Conservation (phyloP, 2,329 filamentous ascomycete species). For the Aspergillus sp. region DNA sequence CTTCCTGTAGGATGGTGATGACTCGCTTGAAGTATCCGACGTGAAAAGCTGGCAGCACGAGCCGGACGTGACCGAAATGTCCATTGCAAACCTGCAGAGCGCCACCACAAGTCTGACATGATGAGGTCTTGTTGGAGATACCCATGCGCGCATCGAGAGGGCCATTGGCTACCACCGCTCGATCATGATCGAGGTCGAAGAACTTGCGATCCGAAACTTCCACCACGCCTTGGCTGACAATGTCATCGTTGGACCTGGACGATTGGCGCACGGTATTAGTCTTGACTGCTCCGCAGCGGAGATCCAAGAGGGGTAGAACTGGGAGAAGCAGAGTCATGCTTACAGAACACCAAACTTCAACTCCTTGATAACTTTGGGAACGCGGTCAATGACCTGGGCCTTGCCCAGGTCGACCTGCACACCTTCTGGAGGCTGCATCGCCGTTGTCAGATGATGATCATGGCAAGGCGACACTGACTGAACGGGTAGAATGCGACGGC, state of each 20-base stretch:
- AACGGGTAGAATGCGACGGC: slow-evolving; percentile 16
- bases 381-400: slow-evolving; percentile 84
- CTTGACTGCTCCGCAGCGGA: slow-evolving; percentile 10
- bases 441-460: slow-evolving; percentile 40
- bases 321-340: slow-evolving; percentile 32
- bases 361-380: slow-evolving; percentile 88
- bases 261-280: slow-evolving; percentile 3
- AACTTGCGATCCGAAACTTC: slow-evolving; percentile 93
- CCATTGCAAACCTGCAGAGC: slow-evolving; percentile 83
- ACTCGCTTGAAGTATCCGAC: slow-evolving; percentile 95
- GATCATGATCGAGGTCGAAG: slow-evolving; percentile 82
- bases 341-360: slow-evolving; percentile 93
- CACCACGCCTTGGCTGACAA: slow-evolving; percentile 91
- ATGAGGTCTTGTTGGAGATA: slow-evolving; percentile 78
- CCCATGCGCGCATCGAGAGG: slow-evolving; percentile 87
- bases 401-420: slow-evolving; percentile 61
- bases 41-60: slow-evolving; percentile 90
- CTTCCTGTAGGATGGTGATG: slow-evolving; percentile 87
- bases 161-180: slow-evolving; percentile 76
- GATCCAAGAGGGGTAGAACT: background rate
- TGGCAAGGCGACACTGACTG: slow-evolving; percentile 36
- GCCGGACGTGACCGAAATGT: slow-evolving; percentile 90
- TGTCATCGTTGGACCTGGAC: slow-evolving; percentile 80
- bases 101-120: slow-evolving; percentile 81
- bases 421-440: slow-evolving; percentile 46